A percentile compares a stretch with the other conserved stretches of the same genome.
These are phyloP conservation scores for Arctostaphylos glauca DNA, from an alignment of 148 eudicot species.

Conservation along the genomic window DNA sequence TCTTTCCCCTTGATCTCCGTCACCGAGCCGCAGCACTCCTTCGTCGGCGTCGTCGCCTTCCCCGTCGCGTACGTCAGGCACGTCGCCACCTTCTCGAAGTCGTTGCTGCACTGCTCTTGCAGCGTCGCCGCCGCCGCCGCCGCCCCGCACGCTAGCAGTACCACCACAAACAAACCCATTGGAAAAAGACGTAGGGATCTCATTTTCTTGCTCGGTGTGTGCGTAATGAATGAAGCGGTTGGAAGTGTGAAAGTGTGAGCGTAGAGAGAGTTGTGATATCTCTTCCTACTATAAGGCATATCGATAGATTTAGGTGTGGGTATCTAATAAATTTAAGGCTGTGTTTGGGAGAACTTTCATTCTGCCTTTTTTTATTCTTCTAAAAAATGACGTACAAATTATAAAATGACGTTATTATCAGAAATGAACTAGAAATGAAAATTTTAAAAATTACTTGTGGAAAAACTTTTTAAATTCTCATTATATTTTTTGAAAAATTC, in stretches of 20 bases:
- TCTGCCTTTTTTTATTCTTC: too few relatives aligned
- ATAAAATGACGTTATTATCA: too few relatives aligned
- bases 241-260: neutral
- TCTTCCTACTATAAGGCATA: neutral
- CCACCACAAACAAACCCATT: neutral
- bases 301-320: neutral
- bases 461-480: too few relatives aligned
- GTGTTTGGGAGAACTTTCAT: too few relatives aligned
- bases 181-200: neutral
- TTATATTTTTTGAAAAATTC: too few relatives aligned
- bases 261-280: neutral
- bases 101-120: conserved; percentile 32
- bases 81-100: conserved; percentile 34
- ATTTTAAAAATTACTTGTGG: too few relatives aligned
- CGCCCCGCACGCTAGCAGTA: conserved; percentile 6
- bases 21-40: conserved; percentile 54
- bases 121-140: conserved; percentile 9
- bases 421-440: too few relatives aligned
- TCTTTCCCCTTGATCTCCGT: conserved; percentile 37
- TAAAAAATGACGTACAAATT: too few relatives aligned
- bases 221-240: neutral
- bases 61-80: conserved; percentile 58
- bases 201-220: neutral
- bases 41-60: conserved; percentile 36
- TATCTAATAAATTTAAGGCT: neutral